Base-by-base conservation (phyloP, 140 eudicot species). In the Stevia rebaudiana region DNA sequence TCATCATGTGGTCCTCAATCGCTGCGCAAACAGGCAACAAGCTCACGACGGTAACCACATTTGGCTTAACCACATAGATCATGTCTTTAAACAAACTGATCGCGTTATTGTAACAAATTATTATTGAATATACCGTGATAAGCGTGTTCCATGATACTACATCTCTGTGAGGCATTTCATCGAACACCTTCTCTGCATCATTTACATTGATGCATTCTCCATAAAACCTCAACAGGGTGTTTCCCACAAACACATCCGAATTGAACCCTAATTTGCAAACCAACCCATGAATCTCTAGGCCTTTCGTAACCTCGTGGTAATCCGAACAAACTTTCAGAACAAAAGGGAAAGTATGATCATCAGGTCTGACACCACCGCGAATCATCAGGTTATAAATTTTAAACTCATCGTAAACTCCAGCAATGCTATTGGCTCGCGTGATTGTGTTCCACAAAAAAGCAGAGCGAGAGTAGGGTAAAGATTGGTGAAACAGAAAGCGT, bases 91-190 rank as follows among this genome's bases (percentile, higher is more conserved):
- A 87, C 76, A 74, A 53, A 12, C 10, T 22, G 13, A 79, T 6
- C 0, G 74, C 79, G 12, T 79, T 68, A 43, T 51, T 24, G 19
- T 41, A 42, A 55, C 51, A 64, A 31, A 64, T 74, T 9, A 10
- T 44, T 8, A 42, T 50, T 1, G 84, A 76, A 74, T 62, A 81
- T 13, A 74, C 84, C 16, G 82, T 70, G 22, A 87, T 74, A 21
- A 78, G 47, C 0, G 92, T 81, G 69, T 84, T 87, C 86, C 88
- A 86, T 1, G 91, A 76, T 40, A 84, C 80, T 19, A 68, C 30
- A 25, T 87, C 92, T 72, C 84, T 79, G 24, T 66, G 72, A 49
- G 77, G 52, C 92, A 87, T 87, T 87, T 87, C 88, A 72, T 78
- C 95, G 24, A 87, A 84, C 94, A 87, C 75, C 0, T 74, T 72